These are phyloP conservation scores for Ceriops decandra DNA, from an alignment of 345 rosid species.

Conservation along the genomic window DNA sequence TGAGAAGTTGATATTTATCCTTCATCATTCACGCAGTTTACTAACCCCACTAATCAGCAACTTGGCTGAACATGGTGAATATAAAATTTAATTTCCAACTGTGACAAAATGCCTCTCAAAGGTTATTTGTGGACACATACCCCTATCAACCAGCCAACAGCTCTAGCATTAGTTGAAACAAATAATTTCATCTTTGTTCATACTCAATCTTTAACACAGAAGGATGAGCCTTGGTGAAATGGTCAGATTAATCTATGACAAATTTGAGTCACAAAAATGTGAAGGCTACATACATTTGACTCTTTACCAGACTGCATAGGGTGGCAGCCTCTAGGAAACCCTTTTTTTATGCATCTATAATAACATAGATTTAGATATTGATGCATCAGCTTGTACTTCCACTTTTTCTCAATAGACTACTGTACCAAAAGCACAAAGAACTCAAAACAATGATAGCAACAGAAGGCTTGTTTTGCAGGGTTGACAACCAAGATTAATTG, in stretches of 20 bases:
- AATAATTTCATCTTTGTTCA: neutral
- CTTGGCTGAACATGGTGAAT: too few relatives aligned
- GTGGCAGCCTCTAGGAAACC: too few relatives aligned
- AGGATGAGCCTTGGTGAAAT: too few relatives aligned
- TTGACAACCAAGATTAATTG: constrained; percentile 6
- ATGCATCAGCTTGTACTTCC: neutral
- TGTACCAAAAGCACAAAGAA: neutral
- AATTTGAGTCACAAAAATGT: too few relatives aligned
- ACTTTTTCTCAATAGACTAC: neutral
- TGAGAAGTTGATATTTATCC: neutral
- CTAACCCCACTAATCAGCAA: too few relatives aligned
- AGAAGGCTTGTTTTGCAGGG: neutral
- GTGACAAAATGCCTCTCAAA: too few relatives aligned
- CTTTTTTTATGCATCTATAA: neutral
- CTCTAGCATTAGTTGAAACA: neutral
- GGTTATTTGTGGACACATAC: too few relatives aligned
- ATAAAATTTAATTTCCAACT: too few relatives aligned
- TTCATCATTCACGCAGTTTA: neutral
- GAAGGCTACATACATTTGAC: too few relatives aligned
- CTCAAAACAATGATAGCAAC: constrained; percentile 1
- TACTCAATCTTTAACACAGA: neutral
- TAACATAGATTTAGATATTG: neutral
- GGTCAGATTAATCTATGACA: too few relatives aligned
- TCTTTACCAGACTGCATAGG: too few relatives aligned
- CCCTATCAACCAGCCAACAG: neutral